A percentile compares a stretch with the other conserved stretches of the same genome.
phyloP scores from a whole-genome alignment of 2,329 filamentous ascomycete genomes.

The Boeremia exigua region DNA sequence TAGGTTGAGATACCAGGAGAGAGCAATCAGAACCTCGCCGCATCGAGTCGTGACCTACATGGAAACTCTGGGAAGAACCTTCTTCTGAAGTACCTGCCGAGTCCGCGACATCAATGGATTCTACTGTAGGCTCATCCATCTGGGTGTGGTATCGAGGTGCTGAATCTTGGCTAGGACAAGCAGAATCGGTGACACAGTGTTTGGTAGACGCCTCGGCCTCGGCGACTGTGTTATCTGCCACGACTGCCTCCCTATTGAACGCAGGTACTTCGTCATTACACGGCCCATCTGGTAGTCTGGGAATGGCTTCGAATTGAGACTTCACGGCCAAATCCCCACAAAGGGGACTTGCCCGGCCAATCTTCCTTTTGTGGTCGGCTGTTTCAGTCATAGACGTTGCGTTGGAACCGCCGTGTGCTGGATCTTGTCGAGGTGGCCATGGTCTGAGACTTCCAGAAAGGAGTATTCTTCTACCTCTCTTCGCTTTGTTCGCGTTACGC shows the following conservation, averaged over 20 bases:
- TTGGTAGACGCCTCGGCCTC: too few species aligned
- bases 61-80: too few species aligned
- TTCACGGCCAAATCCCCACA: not conserved
- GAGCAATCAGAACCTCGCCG: too few species aligned
- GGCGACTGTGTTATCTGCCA: not conserved
- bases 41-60: too few species aligned
- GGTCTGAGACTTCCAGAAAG: not conserved
- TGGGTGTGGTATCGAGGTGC: too few species aligned
- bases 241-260: not conserved
- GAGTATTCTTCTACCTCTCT: not conserved
- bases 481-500: not conserved
- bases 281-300: not conserved
- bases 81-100: too few species aligned
- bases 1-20: too few species aligned
- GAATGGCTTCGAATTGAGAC: not conserved
- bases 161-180: too few species aligned
- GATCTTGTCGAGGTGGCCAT: not conserved
- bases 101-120: too few species aligned
- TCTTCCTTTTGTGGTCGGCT: not conserved
- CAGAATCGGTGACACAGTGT: too few species aligned
- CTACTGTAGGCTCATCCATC: too few species aligned
- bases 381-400: not conserved
- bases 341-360: accelerated
- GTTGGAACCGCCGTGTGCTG: not conserved
- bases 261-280: not conserved